Evolutionary conservation across 331 rosid genomes (phyloP).

Genomic region (Dryas integrifolia): DNA sequence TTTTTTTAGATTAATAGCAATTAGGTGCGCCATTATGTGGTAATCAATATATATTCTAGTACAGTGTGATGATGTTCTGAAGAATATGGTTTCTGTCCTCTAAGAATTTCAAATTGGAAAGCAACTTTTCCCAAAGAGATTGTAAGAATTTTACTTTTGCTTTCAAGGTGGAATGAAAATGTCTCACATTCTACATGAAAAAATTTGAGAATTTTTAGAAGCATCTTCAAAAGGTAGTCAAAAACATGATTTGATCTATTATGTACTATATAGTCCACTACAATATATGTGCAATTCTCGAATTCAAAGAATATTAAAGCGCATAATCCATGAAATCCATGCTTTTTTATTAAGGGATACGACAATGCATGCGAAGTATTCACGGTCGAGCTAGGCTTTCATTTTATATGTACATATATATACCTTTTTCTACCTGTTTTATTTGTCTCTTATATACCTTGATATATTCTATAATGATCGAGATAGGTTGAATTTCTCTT

Average conservation of each 20-base stretch:
- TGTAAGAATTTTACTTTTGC: not conserved
- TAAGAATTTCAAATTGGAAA: not conserved
- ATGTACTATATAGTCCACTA: not conserved
- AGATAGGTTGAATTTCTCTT: not conserved
- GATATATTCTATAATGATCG: not conserved
- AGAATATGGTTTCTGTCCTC: not conserved
- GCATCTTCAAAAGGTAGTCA: not conserved
- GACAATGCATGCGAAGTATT: too few relatives aligned
- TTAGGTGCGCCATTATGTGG: not conserved
- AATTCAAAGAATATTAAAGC: not conserved
- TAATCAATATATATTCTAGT: too few relatives aligned
- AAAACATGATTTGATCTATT: not conserved
- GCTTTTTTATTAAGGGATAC: not conserved
- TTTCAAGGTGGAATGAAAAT: not conserved
- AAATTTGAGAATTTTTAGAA: not conserved
- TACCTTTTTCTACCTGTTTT: too few relatives aligned
- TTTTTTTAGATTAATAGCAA: not conserved
- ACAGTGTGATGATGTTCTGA: not conserved
- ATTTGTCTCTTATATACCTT: not conserved
- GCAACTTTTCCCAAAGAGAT: not conserved
- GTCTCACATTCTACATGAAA: not conserved
- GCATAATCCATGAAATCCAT: not conserved
- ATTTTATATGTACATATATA: not conserved
- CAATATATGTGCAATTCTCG: not conserved
- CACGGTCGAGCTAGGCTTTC: not conserved